A percentile compares a stretch with the other conserved stretches of the same genome.
These are phyloP conservation scores for Macadamia integrifolia DNA, from an alignment of 164 flowering plant genomes.

Conservation along the genomic window DNA sequence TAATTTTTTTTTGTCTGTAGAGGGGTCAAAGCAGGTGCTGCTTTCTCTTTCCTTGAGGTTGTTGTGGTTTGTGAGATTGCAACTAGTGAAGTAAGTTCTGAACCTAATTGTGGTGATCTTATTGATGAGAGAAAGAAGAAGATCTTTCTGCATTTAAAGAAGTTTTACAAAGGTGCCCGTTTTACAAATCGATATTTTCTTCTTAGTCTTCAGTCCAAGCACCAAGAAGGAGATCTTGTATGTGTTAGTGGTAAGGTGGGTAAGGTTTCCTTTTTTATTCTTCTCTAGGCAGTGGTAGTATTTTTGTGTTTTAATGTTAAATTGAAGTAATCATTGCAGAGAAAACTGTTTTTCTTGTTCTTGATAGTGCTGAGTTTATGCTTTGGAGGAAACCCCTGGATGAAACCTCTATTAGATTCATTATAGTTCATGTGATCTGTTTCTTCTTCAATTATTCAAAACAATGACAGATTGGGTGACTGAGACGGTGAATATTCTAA, in stretches of 20 bases:
- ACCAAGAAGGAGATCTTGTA: constrained; percentile 68
- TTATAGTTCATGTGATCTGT: too few relatives aligned
- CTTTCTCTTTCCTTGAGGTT: constrained; percentile 78
- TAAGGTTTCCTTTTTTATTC: constrained; percentile 1
- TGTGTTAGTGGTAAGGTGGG: constrained; percentile 95
- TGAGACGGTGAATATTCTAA: too few relatives aligned
- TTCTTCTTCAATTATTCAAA: too few relatives aligned
- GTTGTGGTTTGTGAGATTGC: constrained; percentile 66
- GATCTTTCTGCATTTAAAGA: constrained; percentile 77
- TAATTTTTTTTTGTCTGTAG: constrained; percentile 32
- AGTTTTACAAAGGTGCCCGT: constrained; percentile 80
- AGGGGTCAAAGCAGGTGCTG: constrained; percentile 64
- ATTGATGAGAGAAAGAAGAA: constrained; percentile 28
- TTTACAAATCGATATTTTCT: constrained; percentile 66
- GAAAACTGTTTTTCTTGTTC: background rate
- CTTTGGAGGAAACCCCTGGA: background rate
- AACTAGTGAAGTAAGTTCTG: constrained; percentile 28
- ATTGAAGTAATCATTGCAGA: background rate
- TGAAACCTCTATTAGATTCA: too few relatives aligned
- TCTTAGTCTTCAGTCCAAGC: constrained; percentile 49
- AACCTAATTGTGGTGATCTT: constrained; percentile 18
- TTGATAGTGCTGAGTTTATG: background rate
- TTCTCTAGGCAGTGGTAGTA: background rate
- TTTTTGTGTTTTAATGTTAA: too few relatives aligned
- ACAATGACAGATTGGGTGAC: too few relatives aligned